Evolutionary conservation across 2,329 filamentous ascomycete genomes (phyloP).

Genomic region (Fusarium sp.): DNA sequence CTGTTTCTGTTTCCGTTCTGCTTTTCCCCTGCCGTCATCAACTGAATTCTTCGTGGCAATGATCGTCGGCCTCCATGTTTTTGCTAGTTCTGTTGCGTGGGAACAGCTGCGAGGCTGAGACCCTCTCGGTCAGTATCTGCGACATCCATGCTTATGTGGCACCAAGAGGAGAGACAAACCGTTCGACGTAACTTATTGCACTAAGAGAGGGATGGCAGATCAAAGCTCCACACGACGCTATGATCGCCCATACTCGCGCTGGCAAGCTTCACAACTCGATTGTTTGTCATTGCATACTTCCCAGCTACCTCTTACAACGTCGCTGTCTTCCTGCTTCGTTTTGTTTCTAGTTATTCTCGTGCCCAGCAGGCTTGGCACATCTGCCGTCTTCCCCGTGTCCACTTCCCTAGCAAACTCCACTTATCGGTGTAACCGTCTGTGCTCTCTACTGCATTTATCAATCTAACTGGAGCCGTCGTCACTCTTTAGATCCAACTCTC

Average conservation of each 20-base stretch:
- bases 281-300: background rate
- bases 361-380: constrained; percentile 32
- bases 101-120: constrained; percentile 30
- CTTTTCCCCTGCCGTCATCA: background rate
- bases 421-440: constrained; percentile 25
- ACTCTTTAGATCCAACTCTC: constrained; percentile 42
- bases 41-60: background rate
- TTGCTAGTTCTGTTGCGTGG: constrained; percentile 20
- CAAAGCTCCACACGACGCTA: constrained; percentile 14
- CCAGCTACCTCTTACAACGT: background rate
- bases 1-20: background rate
- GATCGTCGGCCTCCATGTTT: background rate
- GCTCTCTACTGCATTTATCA: constrained; percentile 29
- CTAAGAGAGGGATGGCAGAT: constrained; percentile 13
- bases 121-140: constrained; percentile 20
- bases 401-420: constrained; percentile 36
- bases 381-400: constrained; percentile 24
- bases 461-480: constrained; percentile 41
- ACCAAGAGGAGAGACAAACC: constrained; percentile 21
- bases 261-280: constrained; percentile 8
- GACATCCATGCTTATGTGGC: constrained; percentile 31
- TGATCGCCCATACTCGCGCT: constrained; percentile 1
- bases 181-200: constrained; percentile 7
- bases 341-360: constrained; percentile 8
- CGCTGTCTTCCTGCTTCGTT: background rate